These are phyloP conservation scores for Ilex paraguariensis DNA, from an alignment of 305 asterid species.

Conservation along the genomic window DNA sequence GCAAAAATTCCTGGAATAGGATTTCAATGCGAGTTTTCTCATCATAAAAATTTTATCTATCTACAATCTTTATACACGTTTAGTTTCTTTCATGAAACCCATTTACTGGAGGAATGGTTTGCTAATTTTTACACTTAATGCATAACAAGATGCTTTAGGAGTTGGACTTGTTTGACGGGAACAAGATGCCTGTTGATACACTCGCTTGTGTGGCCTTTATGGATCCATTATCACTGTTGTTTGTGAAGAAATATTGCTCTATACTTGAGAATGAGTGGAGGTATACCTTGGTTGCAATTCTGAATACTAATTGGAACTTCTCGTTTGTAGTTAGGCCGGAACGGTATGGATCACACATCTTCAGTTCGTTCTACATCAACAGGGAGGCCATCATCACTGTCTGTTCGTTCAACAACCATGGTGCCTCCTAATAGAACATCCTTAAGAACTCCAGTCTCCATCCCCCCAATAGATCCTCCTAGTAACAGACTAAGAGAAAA, in stretches of 20 bases:
- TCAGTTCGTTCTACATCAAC: conserved; percentile 86
- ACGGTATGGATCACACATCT: conserved; percentile 77
- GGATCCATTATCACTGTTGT: neutral
- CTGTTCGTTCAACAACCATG: conserved; percentile 60
- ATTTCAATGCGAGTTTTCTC: too few relatives aligned
- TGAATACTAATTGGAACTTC: conserved; percentile 30
- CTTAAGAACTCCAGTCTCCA: conserved; percentile 48
- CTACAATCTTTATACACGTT: too few relatives aligned
- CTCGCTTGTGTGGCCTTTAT: neutral
- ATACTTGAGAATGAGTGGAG: neutral
- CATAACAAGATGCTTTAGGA: too few relatives aligned
- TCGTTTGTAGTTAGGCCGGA: conserved; percentile 93
- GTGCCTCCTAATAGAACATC: conserved; percentile 59
- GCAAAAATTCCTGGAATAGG: too few relatives aligned
- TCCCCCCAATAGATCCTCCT: conserved; percentile 81
- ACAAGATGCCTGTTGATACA: neutral
- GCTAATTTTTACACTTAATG: too few relatives aligned
- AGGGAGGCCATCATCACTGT: conserved; percentile 71
- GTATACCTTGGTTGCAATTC: conserved; percentile 7
- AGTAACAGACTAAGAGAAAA: conserved; percentile 59
- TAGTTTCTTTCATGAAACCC: too few relatives aligned
- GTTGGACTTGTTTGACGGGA: neutral
- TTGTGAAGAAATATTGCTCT: neutral
- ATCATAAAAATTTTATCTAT: too few relatives aligned
- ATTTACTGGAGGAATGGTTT: too few relatives aligned